Conservation (phyloP, 2,329 filamentous ascomycete genomes). For the Botryotinia globosa region DNA sequence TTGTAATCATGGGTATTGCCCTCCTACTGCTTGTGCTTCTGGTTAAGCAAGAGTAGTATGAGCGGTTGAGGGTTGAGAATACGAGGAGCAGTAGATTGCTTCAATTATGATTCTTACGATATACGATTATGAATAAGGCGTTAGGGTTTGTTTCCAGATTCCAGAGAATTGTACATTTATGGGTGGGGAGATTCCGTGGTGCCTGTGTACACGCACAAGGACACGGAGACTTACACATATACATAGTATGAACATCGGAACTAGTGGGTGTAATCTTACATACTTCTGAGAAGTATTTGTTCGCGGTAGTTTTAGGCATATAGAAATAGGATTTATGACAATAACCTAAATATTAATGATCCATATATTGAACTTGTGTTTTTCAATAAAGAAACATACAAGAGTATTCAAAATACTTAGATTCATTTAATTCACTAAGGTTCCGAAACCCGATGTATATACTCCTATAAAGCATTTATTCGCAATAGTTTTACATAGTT, state of each 20-base stretch:
- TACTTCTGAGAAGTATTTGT: background rate
- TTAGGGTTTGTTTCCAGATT: background rate
- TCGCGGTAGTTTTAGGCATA: background rate
- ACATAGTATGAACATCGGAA: no score
- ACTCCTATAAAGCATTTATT: background rate
- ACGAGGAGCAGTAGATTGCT: background rate
- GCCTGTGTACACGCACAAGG: background rate
- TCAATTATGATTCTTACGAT: background rate
- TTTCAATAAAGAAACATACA: no score
- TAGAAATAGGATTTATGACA: background rate
- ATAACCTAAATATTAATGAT: no score
- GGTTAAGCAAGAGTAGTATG: background rate
- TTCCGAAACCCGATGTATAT: rapidly evolving
- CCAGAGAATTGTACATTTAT: background rate
- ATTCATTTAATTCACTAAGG: no score
- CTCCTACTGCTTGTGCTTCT: constrained; percentile 19
- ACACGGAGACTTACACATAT: background rate
- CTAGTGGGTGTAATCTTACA: background rate
- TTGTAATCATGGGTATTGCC: constrained; percentile 46
- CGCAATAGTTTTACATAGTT: background rate
- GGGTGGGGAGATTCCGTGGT: background rate
- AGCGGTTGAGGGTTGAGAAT: background rate
- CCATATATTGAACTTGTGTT: no score
- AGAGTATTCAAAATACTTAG: no score
- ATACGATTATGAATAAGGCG: background rate